phyloP scores from a whole-genome alignment of 1,284 basidiomycete genomes.

The Ceratobasidium sp. region DNA sequence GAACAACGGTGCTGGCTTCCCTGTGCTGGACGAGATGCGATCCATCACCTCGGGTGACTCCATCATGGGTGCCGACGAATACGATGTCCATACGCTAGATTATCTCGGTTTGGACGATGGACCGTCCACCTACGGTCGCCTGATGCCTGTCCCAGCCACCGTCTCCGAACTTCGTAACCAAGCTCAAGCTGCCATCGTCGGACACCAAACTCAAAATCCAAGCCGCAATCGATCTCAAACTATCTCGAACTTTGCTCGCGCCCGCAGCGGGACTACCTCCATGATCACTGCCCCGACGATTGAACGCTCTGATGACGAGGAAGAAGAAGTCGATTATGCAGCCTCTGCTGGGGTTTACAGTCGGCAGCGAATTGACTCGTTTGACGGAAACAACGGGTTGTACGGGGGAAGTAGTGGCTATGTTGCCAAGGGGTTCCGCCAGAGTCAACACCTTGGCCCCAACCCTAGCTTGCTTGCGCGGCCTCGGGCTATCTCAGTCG shows the following conservation, averaged over 20 bases:
- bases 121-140: slow-evolving; percentile 57
- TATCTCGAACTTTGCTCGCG: slow-evolving; percentile 71
- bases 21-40: slow-evolving; percentile 78
- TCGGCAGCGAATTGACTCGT: slow-evolving; percentile 67
- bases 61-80: slow-evolving; percentile 73
- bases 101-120: slow-evolving; percentile 91
- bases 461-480: slow-evolving; percentile 60
- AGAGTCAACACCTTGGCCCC: slow-evolving; percentile 67
- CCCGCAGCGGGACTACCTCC: slow-evolving; percentile 73
- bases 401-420: slow-evolving; percentile 47
- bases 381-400: slow-evolving; percentile 58
- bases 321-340: slow-evolving; percentile 70
- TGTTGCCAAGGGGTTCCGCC: slow-evolving; percentile 77
- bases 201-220: slow-evolving; percentile 76
- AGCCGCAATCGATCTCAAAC: slow-evolving; percentile 87
- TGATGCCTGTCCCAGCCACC: slow-evolving; percentile 76
- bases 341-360: slow-evolving; percentile 55
- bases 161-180: slow-evolving; percentile 86
- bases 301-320: slow-evolving; percentile 69
- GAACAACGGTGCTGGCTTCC: slow-evolving; percentile 60
- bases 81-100: slow-evolving; percentile 92
- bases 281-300: slow-evolving; percentile 63
- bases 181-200: slow-evolving; percentile 87
- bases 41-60: slow-evolving; percentile 81
- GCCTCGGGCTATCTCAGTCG: slow-evolving; percentile 91